phyloP scores from a whole-genome alignment of 495 filamentous ascomycete species.

The Aspergillus indologenus region DNA sequence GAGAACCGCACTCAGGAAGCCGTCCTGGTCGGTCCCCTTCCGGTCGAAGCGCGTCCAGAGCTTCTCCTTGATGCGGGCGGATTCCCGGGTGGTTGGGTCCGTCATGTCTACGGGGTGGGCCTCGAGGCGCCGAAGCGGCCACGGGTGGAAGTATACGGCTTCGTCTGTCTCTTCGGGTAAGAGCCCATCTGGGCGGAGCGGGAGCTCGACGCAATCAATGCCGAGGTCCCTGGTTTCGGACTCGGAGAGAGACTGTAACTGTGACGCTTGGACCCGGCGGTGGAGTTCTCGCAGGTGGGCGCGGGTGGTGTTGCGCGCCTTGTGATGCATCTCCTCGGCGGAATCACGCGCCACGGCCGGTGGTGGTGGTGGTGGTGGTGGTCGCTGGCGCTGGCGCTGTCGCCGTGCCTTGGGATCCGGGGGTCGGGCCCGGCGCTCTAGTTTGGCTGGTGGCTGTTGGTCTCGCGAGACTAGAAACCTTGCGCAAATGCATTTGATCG shows the following conservation, averaged over 20 bases:
- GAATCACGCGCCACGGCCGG: not conserved
- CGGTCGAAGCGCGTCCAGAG: not conserved
- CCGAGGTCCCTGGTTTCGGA: not conserved
- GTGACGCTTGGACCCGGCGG: not conserved
- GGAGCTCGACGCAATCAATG: not conserved
- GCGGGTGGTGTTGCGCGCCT: not conserved
- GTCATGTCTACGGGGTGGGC: not conserved
- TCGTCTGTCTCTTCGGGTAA: not conserved
- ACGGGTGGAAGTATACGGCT: not conserved
- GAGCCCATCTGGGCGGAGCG: not conserved
- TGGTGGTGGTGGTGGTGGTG: no score
- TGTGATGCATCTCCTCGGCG: not conserved
- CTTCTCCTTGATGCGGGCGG: not conserved
- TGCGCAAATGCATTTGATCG: not conserved
- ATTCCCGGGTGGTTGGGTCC: not conserved
- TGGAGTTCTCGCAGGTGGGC: not conserved
- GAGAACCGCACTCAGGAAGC: not conserved
- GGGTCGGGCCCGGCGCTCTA: not conserved
- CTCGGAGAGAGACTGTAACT: not conserved
- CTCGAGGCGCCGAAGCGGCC: not conserved
- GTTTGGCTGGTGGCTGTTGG: not conserved
- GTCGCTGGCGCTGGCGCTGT: no score
- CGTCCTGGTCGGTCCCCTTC: not conserved
- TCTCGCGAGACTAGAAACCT: not conserved
- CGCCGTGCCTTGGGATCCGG: not conserved